Evolutionary conservation across 129 eudicot species (phyloP).

Genomic region (Flaveria ramosissima): DNA sequence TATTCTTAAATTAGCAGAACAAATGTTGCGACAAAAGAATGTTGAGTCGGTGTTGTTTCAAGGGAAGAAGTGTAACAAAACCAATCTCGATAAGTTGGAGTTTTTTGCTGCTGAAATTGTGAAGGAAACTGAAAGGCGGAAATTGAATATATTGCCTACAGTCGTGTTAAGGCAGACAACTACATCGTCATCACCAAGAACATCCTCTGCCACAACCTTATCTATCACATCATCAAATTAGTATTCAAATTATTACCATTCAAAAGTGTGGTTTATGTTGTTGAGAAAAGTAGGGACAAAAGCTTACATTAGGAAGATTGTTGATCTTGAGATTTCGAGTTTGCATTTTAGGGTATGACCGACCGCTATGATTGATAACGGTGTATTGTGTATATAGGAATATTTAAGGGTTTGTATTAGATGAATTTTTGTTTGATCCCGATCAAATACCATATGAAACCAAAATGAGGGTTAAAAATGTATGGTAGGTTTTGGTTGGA

Average conservation of each 20-base stretch:
- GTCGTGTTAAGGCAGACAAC: constrained; percentile 51
- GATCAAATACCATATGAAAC: constrained; percentile 6
- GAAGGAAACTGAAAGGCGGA: constrained; percentile 66
- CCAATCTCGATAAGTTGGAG: constrained; percentile 58
- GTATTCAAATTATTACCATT: constrained; percentile 11
- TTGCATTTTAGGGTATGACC: constrained; percentile 22
- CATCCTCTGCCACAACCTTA: constrained; percentile 66
- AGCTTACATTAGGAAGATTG: constrained; percentile 15
- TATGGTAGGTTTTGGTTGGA: constrained; percentile 15
- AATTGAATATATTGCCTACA: constrained; percentile 46
- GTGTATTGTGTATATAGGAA: constrained; percentile 34
- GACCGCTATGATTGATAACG: constrained; percentile 8
- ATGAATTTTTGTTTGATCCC: constrained; percentile 19
- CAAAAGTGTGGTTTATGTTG: background rate
- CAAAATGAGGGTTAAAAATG: constrained; percentile 6
- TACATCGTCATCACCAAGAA: constrained; percentile 50
- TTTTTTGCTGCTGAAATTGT: constrained; percentile 45
- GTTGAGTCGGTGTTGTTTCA: constrained; percentile 59
- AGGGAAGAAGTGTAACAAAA: constrained; percentile 54
- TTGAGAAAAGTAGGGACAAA: background rate
- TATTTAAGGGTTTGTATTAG: constrained; percentile 25
- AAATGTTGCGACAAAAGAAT: constrained; percentile 59
- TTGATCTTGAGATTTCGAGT: background rate
- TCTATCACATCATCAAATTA: constrained; percentile 60
- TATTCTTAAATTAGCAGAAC: constrained; percentile 27